phyloP scores from a whole-genome alignment of 129 eudicot genomes.

The Helianthus tuberosus region DNA sequence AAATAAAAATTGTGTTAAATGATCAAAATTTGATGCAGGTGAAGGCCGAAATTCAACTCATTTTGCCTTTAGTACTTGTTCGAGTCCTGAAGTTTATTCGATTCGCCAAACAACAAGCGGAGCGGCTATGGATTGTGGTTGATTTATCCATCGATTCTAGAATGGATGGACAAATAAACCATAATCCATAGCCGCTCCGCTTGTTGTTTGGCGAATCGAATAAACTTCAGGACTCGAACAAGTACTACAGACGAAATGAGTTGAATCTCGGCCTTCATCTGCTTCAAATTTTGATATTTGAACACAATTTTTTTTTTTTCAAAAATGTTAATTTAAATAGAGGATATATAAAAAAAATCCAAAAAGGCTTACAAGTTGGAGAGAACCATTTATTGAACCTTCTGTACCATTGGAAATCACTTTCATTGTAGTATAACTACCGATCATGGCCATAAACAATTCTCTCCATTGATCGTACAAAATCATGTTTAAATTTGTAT shows the following conservation, averaged over 20 bases:
- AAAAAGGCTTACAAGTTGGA: constrained; percentile 54
- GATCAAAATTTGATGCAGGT: constrained; percentile 35
- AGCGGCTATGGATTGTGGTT: constrained; percentile 71
- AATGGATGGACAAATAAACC: constrained; percentile 66
- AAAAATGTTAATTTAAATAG: background rate
- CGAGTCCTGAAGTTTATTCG: constrained; percentile 61
- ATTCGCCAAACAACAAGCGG: constrained; percentile 55
- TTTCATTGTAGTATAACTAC: constrained; percentile 40
- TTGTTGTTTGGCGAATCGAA: constrained; percentile 60
- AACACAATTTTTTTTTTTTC: background rate
- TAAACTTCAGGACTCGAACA: constrained; percentile 50
- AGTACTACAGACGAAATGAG: constrained; percentile 62
- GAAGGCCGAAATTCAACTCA: constrained; percentile 66
- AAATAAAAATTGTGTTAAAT: background rate
- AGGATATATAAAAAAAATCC: background rate
- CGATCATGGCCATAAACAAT: constrained; percentile 58
- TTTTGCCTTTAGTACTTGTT: constrained; percentile 60
- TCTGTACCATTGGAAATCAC: constrained; percentile 46
- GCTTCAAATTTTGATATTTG: background rate
- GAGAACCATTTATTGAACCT: constrained; percentile 52
- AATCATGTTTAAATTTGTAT: background rate
- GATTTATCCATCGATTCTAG: constrained; percentile 34
- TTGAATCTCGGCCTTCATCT: constrained; percentile 84
- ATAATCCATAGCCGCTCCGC: constrained; percentile 67
- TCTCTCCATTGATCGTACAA: constrained; percentile 55